Base-by-base conservation (phyloP, 2,329 filamentous ascomycete genomes). In the Scortechinia acanthostroma region DNA sequence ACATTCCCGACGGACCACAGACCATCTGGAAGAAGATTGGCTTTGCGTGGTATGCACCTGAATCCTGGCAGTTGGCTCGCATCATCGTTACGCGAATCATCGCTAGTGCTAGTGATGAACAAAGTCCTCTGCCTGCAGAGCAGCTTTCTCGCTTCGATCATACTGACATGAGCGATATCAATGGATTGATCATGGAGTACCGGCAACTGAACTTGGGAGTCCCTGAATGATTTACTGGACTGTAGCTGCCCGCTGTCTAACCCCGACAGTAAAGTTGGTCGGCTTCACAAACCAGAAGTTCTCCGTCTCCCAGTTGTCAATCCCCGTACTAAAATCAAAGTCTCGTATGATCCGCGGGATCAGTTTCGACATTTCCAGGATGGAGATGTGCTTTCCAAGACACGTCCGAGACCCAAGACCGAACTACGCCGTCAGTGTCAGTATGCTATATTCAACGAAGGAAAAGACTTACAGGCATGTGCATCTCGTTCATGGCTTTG, bases 241-340 rank as follows among this genome's bases (percentile, higher is more conserved):
- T n/a, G n/a, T n/a, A n/a, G n/a, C n/a, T n/a, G n/a, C n/a, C n/a
- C n/a, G n/a, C n/a, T n/a, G n/a, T n/a, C n/a, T n/a, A n/a, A 30
- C 25, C 25, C n/a, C n/a, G n/a, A 30, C 10, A n/a, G 10, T 30
- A n/a, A 30, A 30, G n/a, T 30, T n/a, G 25, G n/a, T n/a, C 25
- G 67, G 66, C 47, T 66, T 69, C 1, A 69, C 63, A 51, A 70
- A 69, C 64, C 35, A 40, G 35, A 13, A 10, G 35, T 19, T 13
- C 10, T 10, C 10, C 35, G 35, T 13, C 10, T 40, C 35, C 35
- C 10, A 40, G 10, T 49, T 50, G 0, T 33, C 42, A 2, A 49
- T 4, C 4, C 14, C 44, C 3, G 63, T 51, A 42, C 57, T 50
- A 33, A 66, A 59, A 15, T 63, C 55, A 43, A 64, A 65, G 6